A percentile compares a stretch with the other conserved stretches of the same genome.
Evolutionary conservation across 768 basidiomycete genomes (phyloP).

Genomic region (Mycena chlorophos): DNA sequence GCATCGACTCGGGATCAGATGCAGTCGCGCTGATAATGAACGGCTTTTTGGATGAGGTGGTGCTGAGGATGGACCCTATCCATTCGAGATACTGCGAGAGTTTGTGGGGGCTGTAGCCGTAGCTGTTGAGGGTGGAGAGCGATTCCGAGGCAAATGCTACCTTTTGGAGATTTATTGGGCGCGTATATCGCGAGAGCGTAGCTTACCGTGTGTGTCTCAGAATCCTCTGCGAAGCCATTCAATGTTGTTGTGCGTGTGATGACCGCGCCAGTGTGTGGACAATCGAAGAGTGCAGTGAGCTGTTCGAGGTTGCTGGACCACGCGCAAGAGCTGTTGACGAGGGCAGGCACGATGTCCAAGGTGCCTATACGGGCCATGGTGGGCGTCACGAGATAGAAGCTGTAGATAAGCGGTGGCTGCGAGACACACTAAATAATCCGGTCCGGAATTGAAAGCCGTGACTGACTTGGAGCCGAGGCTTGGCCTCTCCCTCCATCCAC

Average conservation of each 20-base stretch:
- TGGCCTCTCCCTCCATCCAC: conserved; percentile 6
- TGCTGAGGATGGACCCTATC: conserved; percentile 53
- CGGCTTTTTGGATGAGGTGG: conserved; percentile 40
- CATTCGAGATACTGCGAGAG: conserved; percentile 66
- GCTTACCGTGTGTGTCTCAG: conserved; percentile 57
- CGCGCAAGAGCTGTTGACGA: conserved; percentile 78
- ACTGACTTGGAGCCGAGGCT: conserved; percentile 3
- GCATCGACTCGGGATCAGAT: conserved; percentile 51
- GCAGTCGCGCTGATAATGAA: conserved; percentile 81
- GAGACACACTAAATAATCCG: no score
- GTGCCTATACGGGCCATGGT: conserved; percentile 63
- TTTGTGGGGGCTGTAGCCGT: conserved; percentile 83
- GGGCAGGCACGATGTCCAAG: conserved; percentile 57
- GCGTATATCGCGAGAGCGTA: conserved; percentile 7
- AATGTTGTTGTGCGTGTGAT: conserved; percentile 78
- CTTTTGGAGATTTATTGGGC: conserved; percentile 34
- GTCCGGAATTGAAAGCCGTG: no score
- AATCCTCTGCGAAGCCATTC: conserved; percentile 69
- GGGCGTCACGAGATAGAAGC: no score
- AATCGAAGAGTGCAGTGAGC: conserved; percentile 64
- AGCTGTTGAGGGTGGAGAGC: conserved; percentile 75
- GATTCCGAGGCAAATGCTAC: conserved; percentile 56
- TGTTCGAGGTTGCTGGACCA: conserved; percentile 76
- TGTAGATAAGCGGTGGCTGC: no score
- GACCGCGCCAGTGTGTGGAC: conserved; percentile 71